A percentile compares a stretch with the other conserved stretches of the same genome.
Conservation (phyloP, 495 filamentous ascomycete species). For the Hypomontagnella submonticulosa region DNA sequence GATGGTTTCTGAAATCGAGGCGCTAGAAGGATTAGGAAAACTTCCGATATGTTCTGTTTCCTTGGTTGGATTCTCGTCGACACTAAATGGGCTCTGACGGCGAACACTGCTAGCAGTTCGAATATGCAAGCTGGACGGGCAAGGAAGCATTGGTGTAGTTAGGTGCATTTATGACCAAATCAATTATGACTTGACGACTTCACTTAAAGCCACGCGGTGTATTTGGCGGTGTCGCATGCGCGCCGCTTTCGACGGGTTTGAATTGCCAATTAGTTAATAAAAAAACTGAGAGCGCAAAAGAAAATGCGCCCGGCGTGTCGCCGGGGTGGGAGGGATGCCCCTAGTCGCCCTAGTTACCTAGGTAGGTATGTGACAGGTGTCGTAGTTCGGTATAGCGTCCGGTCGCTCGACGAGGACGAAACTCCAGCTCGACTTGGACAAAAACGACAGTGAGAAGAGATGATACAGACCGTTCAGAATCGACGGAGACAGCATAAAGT, state of each 20-base stretch:
- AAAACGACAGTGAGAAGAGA: constrained; percentile 18
- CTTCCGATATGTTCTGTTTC: constrained; percentile 31
- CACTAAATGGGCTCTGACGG: constrained; percentile 29
- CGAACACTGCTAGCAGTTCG: constrained; percentile 39
- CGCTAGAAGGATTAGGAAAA: constrained; percentile 43
- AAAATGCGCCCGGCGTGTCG: constrained; percentile 33
- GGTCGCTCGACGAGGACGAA: constrained; percentile 32
- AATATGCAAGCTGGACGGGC: constrained; percentile 37
- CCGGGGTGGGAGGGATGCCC: constrained; percentile 11
- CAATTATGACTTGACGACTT: constrained; percentile 50
- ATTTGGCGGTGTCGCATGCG: constrained; percentile 21
- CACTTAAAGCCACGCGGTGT: constrained; percentile 22
- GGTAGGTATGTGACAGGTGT: constrained; percentile 20
- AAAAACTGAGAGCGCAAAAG: constrained; percentile 25
- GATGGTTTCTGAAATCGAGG: constrained; percentile 39
- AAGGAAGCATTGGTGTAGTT: constrained; percentile 47
- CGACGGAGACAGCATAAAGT: constrained; percentile 12
- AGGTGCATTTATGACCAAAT: constrained; percentile 50
- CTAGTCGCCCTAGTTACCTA: constrained; percentile 31
- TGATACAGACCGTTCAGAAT: not conserved
- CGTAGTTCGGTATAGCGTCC: constrained; percentile 21
- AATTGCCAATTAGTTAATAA: constrained; percentile 8
- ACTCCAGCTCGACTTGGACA: not conserved
- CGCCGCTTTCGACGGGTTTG: constrained; percentile 8
- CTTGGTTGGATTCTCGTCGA: constrained; percentile 31